Conservation (phyloP, 768 basidiomycete species). For the Russula earlei region DNA sequence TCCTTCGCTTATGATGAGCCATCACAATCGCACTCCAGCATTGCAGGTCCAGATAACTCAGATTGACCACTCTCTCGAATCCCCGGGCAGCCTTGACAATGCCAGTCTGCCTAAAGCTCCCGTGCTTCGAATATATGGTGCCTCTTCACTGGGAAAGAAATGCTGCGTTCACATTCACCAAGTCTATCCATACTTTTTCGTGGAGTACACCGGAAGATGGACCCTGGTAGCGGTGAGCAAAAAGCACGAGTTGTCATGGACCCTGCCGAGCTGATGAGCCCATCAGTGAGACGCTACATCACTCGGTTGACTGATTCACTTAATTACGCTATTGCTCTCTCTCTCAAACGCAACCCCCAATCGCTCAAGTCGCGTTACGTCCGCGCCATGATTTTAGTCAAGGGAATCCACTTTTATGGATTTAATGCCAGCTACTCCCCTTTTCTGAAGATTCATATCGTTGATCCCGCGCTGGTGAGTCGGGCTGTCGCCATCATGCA, state of each 20-base stretch:
- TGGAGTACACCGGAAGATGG: slow-evolving; percentile 67
- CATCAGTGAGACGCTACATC: slow-evolving; percentile 64
- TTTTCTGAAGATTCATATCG: slow-evolving; percentile 78
- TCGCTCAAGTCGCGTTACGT: slow-evolving; percentile 51
- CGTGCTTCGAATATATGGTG: slow-evolving; percentile 78
- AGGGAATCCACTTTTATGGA: slow-evolving; percentile 95
- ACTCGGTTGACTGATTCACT: slow-evolving; percentile 60
- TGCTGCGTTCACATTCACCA: slow-evolving; percentile 89
- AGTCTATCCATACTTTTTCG: slow-evolving; percentile 88
- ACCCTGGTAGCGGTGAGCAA: slow-evolving; percentile 51
- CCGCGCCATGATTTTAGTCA: slow-evolving; percentile 75
- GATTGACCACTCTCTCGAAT: slow-evolving; percentile 55
- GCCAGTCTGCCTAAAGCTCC: slow-evolving; percentile 55
- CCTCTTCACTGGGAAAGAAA: slow-evolving; percentile 65
- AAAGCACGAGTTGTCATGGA: background rate
- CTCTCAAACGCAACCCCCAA: slow-evolving; percentile 62
- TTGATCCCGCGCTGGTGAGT: slow-evolving; percentile 58
- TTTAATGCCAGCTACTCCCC: slow-evolving; percentile 78
- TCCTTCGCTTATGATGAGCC: no score
- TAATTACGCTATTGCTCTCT: slow-evolving; percentile 79
- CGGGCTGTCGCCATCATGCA: slow-evolving; percentile 69
- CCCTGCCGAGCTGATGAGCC: background rate
- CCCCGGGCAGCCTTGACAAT: slow-evolving; percentile 58
- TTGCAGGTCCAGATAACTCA: slow-evolving; percentile 40
- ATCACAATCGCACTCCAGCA: slow-evolving; percentile 8